Evolutionary conservation across 2,329 filamentous ascomycete genomes (phyloP).

Genomic region (Coniochaeta prunicola): DNA sequence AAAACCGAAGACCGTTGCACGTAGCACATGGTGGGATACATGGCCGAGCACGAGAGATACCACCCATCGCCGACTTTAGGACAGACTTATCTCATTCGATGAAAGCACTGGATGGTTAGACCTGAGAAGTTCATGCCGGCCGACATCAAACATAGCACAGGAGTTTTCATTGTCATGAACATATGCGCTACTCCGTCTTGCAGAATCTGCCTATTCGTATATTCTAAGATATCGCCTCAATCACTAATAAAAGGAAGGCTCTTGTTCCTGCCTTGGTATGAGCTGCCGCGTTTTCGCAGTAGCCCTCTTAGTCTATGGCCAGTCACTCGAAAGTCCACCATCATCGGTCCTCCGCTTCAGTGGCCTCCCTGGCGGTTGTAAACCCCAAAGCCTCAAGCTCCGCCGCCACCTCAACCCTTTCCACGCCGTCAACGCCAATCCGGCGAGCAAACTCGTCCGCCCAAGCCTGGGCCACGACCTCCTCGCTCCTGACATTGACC

Average conservation of each 20-base stretch:
- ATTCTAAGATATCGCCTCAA: not conserved
- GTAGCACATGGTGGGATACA: not conserved
- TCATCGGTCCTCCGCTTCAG: not conserved
- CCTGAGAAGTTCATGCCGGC: not conserved
- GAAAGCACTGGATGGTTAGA: not conserved
- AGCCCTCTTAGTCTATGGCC: too few species aligned
- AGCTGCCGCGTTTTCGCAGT: not conserved
- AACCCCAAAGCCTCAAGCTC: slow-evolving; percentile 8
- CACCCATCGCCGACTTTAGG: not conserved
- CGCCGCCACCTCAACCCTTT: slow-evolving; percentile 7
- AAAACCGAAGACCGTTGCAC: not conserved
- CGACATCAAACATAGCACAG: not conserved
- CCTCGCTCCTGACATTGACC: not conserved
- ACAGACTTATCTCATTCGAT: not conserved
- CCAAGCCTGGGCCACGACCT: slow-evolving; percentile 11
- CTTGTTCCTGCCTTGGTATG: not conserved
- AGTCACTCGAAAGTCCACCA: not conserved
- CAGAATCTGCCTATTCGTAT: not conserved
- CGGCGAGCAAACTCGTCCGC: slow-evolving; percentile 13
- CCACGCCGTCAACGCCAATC: slow-evolving; percentile 13
- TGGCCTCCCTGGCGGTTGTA: too few species aligned
- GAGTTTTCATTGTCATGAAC: not conserved
- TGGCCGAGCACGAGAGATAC: not conserved
- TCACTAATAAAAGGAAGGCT: not conserved
- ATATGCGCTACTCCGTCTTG: not conserved